Conservation (phyloP, 495 filamentous ascomycete species). For the Aspergillus hancockii region DNA sequence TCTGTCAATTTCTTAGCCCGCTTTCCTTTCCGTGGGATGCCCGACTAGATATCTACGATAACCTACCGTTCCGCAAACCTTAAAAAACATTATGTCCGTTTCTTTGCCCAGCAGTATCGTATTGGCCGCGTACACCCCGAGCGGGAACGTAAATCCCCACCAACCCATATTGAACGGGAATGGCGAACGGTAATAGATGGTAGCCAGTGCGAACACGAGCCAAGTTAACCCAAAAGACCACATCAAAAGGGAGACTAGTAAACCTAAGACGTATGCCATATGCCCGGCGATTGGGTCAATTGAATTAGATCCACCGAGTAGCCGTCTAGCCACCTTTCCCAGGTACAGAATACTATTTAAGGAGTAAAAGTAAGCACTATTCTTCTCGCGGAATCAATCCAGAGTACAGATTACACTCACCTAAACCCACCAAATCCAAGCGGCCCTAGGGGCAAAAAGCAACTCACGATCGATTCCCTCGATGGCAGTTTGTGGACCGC, state of each 20-base stretch:
- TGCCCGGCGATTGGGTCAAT: conserved; percentile 34
- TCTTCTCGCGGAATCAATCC: background rate
- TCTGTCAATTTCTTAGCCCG: conserved; percentile 20
- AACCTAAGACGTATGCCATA: conserved; percentile 42
- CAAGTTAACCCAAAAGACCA: conserved; percentile 54
- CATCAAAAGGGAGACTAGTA: conserved; percentile 43
- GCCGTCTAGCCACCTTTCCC: conserved; percentile 38
- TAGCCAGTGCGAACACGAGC: conserved; percentile 49
- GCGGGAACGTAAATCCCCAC: conserved; percentile 63
- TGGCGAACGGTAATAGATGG: conserved; percentile 33
- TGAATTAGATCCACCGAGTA: conserved; percentile 29
- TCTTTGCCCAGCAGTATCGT: conserved; percentile 48
- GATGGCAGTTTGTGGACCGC: conserved; percentile 47
- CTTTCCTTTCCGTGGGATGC: background rate
- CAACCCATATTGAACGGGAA: conserved; percentile 66
- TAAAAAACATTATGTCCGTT: conserved; percentile 50
- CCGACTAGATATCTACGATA: background rate
- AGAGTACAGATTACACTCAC: conserved; percentile 16
- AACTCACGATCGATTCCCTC: conserved; percentile 45
- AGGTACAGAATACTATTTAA: conserved; percentile 39
- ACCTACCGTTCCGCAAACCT: conserved; percentile 48
- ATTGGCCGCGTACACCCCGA: conserved; percentile 54
- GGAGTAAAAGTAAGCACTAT: background rate
- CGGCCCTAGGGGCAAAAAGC: conserved; percentile 50
- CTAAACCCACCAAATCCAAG: conserved; percentile 48